These are phyloP conservation scores for Ustilago trichophora DNA, from an alignment of 1,284 basidiomycete genomes.

Conservation along the genomic window DNA sequence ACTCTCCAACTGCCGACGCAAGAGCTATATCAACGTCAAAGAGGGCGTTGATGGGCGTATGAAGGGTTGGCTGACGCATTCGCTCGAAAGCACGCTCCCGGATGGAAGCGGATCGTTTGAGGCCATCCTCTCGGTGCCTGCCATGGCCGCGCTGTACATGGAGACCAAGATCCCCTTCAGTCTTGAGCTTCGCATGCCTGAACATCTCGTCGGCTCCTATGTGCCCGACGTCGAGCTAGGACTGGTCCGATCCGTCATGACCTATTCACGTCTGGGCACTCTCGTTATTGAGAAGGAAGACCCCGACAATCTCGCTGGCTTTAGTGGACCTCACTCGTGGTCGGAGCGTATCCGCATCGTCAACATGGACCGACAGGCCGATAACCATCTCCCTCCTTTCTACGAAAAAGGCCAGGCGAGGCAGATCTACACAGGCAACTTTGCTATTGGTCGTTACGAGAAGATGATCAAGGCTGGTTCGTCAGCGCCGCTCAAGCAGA, in stretches of 20 bases:
- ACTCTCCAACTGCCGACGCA: constrained; percentile 21
- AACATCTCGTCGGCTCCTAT: constrained; percentile 17
- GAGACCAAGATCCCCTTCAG: constrained; percentile 50
- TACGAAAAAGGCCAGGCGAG: constrained; percentile 32
- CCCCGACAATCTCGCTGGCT: constrained; percentile 38
- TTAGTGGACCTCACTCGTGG: constrained; percentile 46
- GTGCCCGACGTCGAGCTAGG: constrained; percentile 31
- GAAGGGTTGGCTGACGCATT: constrained; percentile 49
- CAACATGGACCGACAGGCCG: constrained; percentile 38
- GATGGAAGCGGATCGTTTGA: constrained; percentile 27
- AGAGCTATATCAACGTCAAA: constrained; percentile 50
- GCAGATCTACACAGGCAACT: constrained; percentile 46
- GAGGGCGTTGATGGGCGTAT: constrained; percentile 47
- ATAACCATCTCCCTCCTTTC: constrained; percentile 41
- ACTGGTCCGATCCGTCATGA: constrained; percentile 45
- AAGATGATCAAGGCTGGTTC: constrained; percentile 44
- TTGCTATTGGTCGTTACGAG: constrained; percentile 42
- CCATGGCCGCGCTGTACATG: constrained; percentile 50
- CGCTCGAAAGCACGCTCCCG: constrained; percentile 29
- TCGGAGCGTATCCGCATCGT: constrained; percentile 44
- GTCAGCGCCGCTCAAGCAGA: constrained; percentile 31
- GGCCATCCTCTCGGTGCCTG: constrained; percentile 45
- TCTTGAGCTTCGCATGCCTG: constrained; percentile 41
- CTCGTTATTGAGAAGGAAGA: constrained; percentile 45
- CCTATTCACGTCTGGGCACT: constrained; percentile 47